A percentile compares a stretch with the other conserved stretches of the same genome.
Evolutionary conservation across 2,329 filamentous ascomycete genomes (phyloP).

Genomic region (Diaporthe aspalathi): DNA sequence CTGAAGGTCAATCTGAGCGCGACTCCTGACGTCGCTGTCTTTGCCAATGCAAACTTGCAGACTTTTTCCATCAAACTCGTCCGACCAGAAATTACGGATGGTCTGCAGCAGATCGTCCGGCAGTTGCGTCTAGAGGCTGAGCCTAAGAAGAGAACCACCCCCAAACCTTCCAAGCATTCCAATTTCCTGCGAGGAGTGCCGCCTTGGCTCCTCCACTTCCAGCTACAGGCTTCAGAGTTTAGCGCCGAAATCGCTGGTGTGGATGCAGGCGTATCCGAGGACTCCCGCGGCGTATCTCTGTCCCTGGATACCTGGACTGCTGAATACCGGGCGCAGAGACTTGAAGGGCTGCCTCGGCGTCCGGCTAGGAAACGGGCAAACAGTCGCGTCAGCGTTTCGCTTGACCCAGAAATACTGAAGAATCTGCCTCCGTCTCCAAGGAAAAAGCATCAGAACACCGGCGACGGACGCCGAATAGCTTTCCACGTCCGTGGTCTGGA

Average conservation of each 20-base stretch:
- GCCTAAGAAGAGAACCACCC: constrained; percentile 66
- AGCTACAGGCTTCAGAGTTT: constrained; percentile 88
- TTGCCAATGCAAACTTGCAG: constrained; percentile 82
- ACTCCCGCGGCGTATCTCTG: constrained; percentile 84
- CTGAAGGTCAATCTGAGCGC: constrained; percentile 87
- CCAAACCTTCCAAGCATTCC: constrained; percentile 62
- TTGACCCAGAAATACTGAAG: constrained; percentile 73
- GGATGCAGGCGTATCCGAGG: constrained; percentile 83
- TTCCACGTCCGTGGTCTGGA: constrained; percentile 87
- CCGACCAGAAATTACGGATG: constrained; percentile 90
- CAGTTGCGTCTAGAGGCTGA: constrained; percentile 81
- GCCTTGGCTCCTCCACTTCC: constrained; percentile 84
- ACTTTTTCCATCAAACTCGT: constrained; percentile 92
- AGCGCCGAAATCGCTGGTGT: constrained; percentile 91
- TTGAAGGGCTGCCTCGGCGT: constrained; percentile 71
- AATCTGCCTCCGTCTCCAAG: constrained; percentile 63
- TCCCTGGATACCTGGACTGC: constrained; percentile 89
- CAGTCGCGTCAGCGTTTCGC: constrained; percentile 75
- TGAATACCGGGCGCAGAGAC: constrained; percentile 87
- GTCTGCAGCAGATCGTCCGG: constrained; percentile 88
- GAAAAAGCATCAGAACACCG: constrained; percentile 66
- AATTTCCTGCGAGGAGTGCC: constrained; percentile 85
- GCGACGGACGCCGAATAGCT: constrained; percentile 84
- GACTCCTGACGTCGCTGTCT: constrained; percentile 85
- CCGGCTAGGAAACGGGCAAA: constrained; percentile 76